These are phyloP conservation scores for Botryotinia convoluta DNA, from an alignment of 2,329 filamentous ascomycete species.

Conservation along the genomic window DNA sequence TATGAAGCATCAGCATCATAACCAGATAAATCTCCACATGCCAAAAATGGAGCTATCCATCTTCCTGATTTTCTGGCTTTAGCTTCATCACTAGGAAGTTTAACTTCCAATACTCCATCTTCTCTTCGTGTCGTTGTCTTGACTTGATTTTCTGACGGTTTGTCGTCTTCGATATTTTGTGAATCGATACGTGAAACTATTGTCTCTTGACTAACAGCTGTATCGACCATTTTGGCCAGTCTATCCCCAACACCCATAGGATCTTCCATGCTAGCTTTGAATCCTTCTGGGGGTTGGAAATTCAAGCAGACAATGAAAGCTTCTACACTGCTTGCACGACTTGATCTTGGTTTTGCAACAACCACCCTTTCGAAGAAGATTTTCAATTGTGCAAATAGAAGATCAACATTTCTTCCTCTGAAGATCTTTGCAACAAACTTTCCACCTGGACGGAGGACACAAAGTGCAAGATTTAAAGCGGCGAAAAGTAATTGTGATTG, in stretches of 20 bases:
- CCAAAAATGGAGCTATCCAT: slow-evolving; percentile 95
- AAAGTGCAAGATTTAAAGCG: slow-evolving; percentile 87
- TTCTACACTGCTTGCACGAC: slow-evolving; percentile 93
- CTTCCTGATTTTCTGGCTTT: slow-evolving; percentile 48
- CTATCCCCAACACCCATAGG: slow-evolving; percentile 65
- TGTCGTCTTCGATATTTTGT: slow-evolving; percentile 46
- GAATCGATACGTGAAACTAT: slow-evolving; percentile 44
- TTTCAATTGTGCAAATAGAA: slow-evolving; percentile 90
- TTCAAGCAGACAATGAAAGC: slow-evolving; percentile 94
- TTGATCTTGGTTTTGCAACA: slow-evolving; percentile 91
- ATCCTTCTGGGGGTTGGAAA: slow-evolving; percentile 76
- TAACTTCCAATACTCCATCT: slow-evolving; percentile 33
- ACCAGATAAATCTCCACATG: slow-evolving; percentile 91
- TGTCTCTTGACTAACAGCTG: slow-evolving; percentile 43
- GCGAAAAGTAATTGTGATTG: slow-evolving; percentile 94
- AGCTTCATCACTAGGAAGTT: slow-evolving; percentile 33
- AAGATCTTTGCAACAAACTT: slow-evolving; percentile 99
- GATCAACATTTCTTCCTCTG: slow-evolving; percentile 88
- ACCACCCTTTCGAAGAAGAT: slow-evolving; percentile 84
- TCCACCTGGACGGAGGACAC: slow-evolving; percentile 86
- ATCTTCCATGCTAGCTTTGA: slow-evolving; percentile 71
- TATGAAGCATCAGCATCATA: slow-evolving; percentile 98
- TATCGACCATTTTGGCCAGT: slow-evolving; percentile 50
- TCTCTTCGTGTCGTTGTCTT: slow-evolving; percentile 21
- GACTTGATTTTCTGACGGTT: slow-evolving; percentile 41